These are phyloP conservation scores for Apiospora malaysiana DNA, from an alignment of 2,329 filamentous ascomycete species.

Conservation along the genomic window DNA sequence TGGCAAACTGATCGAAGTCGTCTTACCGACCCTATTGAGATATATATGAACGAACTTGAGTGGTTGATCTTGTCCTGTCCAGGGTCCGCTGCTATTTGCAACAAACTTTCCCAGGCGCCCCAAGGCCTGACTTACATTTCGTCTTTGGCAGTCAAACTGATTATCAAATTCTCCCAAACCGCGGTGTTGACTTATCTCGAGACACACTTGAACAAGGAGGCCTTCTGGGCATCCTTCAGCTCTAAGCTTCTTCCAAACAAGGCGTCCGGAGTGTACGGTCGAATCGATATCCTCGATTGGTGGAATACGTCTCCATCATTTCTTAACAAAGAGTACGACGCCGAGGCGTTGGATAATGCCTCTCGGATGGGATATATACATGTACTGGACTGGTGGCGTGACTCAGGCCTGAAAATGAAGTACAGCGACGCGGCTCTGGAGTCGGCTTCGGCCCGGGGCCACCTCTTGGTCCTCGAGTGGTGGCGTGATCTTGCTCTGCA, in stretches of 20 bases:
- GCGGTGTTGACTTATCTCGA: conserved; percentile 78
- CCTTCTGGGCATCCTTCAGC: conserved; percentile 82
- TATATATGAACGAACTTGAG: conserved; percentile 80
- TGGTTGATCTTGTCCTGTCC: conserved; percentile 81
- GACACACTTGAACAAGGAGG: conserved; percentile 62
- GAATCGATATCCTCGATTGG: conserved; percentile 85
- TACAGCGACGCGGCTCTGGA: conserved; percentile 90
- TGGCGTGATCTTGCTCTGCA: conserved; percentile 77
- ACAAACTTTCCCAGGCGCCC: conserved; percentile 73
- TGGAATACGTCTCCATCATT: conserved; percentile 87
- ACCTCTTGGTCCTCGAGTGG: conserved; percentile 89
- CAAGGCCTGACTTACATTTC: conserved; percentile 75
- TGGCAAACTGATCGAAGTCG: conserved; percentile 36
- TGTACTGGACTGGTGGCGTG: conserved; percentile 91
- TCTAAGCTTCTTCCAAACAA: conserved; percentile 86
- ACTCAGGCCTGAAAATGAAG: conserved; percentile 75
- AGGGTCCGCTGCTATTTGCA: conserved; percentile 69
- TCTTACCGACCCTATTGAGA: conserved; percentile 66
- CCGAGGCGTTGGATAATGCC: conserved; percentile 85
- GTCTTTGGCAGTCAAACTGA: conserved; percentile 81
- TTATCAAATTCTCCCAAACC: conserved; percentile 88
- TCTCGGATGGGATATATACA: conserved; percentile 84
- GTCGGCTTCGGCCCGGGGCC: conserved; percentile 82
- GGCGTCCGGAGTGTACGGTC: conserved; percentile 85
- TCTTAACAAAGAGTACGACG: conserved; percentile 83